A percentile compares a stretch with the other conserved stretches of the same genome.
phyloP scores from a whole-genome alignment of 331 rosid genomes.

The Dryas integrifolia region DNA sequence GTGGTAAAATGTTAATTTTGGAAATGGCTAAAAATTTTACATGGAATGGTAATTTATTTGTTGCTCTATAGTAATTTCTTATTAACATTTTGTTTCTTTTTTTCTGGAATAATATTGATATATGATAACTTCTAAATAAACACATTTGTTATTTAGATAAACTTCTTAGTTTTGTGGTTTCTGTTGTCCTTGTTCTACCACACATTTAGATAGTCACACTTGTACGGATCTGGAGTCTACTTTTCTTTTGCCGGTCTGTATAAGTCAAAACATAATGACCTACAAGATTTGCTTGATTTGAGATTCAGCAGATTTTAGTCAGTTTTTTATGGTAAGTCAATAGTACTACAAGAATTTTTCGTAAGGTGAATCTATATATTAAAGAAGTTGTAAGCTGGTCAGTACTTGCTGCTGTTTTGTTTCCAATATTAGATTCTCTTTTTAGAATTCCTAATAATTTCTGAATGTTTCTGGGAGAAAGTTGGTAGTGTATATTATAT shows the following conservation, averaged over 20 bases:
- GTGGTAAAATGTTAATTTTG: not conserved
- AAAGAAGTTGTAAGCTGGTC: not conserved
- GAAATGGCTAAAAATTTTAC: no score
- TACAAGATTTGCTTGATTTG: not conserved
- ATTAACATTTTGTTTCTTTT: not conserved
- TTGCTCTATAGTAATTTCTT: not conserved
- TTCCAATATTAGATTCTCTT: not conserved
- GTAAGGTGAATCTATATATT: not conserved
- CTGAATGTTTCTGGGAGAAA: no score
- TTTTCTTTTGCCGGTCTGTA: not conserved
- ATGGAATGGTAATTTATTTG: not conserved
- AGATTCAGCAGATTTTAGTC: not conserved
- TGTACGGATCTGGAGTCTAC: not conserved
- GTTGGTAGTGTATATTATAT: no score
- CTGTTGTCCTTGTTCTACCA: no score
- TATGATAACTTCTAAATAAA: no score
- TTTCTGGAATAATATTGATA: not conserved
- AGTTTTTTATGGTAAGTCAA: not conserved
- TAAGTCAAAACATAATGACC: not conserved
- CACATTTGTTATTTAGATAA: no score
- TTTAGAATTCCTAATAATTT: no score
- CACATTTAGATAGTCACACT: not conserved
- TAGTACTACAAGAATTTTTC: not conserved
- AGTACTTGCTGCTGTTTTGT: not conserved
- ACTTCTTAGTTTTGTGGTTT: no score